Base-by-base conservation (phyloP, 805 yeast species). In the Metschnikowia rubicola region DNA sequence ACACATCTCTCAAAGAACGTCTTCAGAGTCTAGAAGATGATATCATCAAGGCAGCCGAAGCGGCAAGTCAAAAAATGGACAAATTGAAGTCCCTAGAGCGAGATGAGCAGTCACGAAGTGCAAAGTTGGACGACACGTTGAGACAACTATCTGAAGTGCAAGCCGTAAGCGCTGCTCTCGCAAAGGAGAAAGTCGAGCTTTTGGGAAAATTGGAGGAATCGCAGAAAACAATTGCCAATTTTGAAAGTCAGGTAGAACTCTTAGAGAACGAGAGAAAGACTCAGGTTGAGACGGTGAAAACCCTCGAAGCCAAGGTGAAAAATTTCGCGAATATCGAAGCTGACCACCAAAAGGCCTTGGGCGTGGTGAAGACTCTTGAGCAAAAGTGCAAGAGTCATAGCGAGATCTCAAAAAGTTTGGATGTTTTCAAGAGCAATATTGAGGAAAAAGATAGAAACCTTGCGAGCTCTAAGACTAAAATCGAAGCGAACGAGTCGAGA, bases 21-120 rank as follows among this genome's bases (percentile, higher is more conserved):
- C 61, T 67, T 40, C 54, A 47, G 28, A 59, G 57, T 35, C 58
- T 71, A 30, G 73, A 71, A 53, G 65, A 63, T 35, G 70, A 71
- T 35, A 56, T 66, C 1, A 61, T 61, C 10, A 49, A 63, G 1
- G 62, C 66, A 3, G 53, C 61, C 9, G 54, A 55, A 10, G 21
- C 59, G 12, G 70, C 82, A 17, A 65, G 72, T 31, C 76, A 73
- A 42, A 79, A 79, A 44, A 80, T 80, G 40, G 58, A 60, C 2
- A 61, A 69, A n/a, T 57, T 87, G 11, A 66, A 68, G 4, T 61
- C 67, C 10, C 64, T 80, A 8, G 74, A 74, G 47, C 54, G 52
- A 5, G 72, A 72, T 11, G 81, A 77, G 50, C 57, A 44, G 54
- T 60, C 60, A 33, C 42, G 41, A 57, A 62, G 37, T 51, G 64